Percentiles rank a stretch among this genome's conserved stretches.
These are phyloP conservation scores for Sporothrix sp. DNA, from an alignment of 2,329 filamentous ascomycete genomes.

Conservation along the genomic window DNA sequence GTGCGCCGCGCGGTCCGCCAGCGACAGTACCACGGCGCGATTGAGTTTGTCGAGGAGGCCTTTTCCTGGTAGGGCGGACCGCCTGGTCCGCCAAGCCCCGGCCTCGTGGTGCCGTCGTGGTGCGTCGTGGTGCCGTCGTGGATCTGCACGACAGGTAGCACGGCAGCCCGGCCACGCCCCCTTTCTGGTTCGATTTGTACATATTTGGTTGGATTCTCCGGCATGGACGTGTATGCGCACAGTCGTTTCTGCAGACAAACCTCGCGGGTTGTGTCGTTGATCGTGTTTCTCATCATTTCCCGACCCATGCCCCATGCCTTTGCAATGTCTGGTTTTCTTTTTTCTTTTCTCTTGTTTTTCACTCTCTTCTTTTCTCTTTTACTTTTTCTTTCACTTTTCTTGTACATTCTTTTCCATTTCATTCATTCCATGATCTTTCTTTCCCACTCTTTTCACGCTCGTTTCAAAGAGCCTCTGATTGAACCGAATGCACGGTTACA, in stretches of 20 bases:
- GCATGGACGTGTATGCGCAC: background rate
- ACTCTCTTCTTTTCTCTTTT: background rate
- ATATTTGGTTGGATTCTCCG: background rate
- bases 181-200: background rate
- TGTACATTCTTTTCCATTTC: background rate
- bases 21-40: conserved; percentile 53
- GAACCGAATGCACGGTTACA: conserved; percentile 1
- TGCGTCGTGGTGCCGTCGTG: too few relatives aligned
- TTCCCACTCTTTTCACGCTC: background rate
- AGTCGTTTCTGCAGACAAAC: background rate
- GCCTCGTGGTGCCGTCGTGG: too few relatives aligned
- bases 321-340: background rate
- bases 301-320: background rate
- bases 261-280: background rate
- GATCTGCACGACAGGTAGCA: background rate
- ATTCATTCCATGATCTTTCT: background rate
- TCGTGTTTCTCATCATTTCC: background rate
- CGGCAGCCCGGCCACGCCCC: background rate
- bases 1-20: conserved; percentile 57
- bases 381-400: background rate
- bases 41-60: conserved; percentile 73
- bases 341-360: background rate
- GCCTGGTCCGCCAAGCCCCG: too few relatives aligned
- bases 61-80: conserved; percentile 56
- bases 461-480: background rate